Base-by-base conservation (phyloP, 352 stramenopile genomes). In the Pythium guiyangense region DNA sequence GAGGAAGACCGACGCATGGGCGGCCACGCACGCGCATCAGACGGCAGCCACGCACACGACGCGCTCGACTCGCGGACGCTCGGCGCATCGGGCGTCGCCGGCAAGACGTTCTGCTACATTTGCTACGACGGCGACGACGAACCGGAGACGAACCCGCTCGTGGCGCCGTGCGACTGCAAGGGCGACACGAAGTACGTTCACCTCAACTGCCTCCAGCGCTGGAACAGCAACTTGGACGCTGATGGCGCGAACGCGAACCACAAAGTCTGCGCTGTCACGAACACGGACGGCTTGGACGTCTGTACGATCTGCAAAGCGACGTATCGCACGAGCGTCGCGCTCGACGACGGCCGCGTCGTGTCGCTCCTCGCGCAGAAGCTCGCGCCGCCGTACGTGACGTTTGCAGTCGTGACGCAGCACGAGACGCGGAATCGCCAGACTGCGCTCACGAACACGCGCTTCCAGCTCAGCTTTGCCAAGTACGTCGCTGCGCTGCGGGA, bases 141-240 rank as follows among this genome's bases (percentile, higher is more conserved):
- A 35, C 68, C 80, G 2, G 71, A 89, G 0, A 74, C 79, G 45
- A 96, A 97, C 63, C 88, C 88, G 40, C 74, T 97, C 4, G 87
- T 97, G 10, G 86, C 90, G 12, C 90, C 90, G 5, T 97, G 90
- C 60, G 73, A 95, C 51, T 97, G 90, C 67, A 96, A 96, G 57
- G 88, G 90, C 26, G 90, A 96, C 70, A 97, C 90, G 35, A 92
- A 95, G 66, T 97, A 96, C 61, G 84, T 97, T 8, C 90, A 97
- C 45, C 61, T 97, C n/a, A 81, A 96, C 55, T 97, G 90, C 54
- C 73, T 97, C 18, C 88, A 96, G 71, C 90, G 88, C 40, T 97
- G 90, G 90, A 94, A 97, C 71, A 92, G 92, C 61, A 94, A 94
- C 52, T 42, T 92, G 44, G 82, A 94, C 57, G 81, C 74, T 8